A percentile compares a stretch with the other conserved stretches of the same genome.
Conservation (phyloP, 352 stramenopile genomes). For the Phytophthora agathidicida region DNA sequence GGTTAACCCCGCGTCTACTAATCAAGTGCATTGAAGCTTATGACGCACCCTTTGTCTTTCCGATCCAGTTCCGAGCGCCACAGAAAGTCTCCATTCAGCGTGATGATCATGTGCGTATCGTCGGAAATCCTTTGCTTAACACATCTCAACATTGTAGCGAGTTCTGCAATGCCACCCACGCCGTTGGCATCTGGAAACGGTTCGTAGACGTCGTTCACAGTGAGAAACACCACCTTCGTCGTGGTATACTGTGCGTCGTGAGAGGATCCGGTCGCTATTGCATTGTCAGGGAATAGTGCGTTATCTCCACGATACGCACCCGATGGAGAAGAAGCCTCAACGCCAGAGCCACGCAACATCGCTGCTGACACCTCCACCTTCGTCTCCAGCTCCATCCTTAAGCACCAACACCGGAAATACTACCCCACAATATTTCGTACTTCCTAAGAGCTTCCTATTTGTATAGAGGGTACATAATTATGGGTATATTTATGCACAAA, state of each 20-base stretch:
- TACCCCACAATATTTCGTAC: too few species aligned
- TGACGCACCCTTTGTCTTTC: constrained; percentile 67
- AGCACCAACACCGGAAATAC: background rate
- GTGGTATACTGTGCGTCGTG: background rate
- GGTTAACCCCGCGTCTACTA: background rate
- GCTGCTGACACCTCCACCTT: background rate
- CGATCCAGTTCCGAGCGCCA: constrained; percentile 70
- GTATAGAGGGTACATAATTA: too few species aligned
- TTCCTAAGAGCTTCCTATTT: too few species aligned
- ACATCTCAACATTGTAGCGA: constrained; percentile 54
- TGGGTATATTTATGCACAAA: too few species aligned
- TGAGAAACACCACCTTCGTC: constrained; percentile 59
- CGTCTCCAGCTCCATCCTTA: constrained; percentile 9
- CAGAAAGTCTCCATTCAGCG: constrained; percentile 78
- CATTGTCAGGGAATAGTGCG: constrained; percentile 9
- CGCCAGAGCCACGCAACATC: background rate
- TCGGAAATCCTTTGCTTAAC: constrained; percentile 27
- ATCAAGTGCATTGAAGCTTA: background rate
- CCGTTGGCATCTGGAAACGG: constrained; percentile 45
- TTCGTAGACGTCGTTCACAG: constrained; percentile 80
- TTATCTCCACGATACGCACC: background rate
- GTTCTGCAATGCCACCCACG: constrained; percentile 48
- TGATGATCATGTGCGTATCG: constrained; percentile 53
- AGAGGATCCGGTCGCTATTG: background rate
- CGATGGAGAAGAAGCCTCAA: background rate